Conservation (phyloP, 345 rosid species). For the Anastatica hierochuntica region DNA sequence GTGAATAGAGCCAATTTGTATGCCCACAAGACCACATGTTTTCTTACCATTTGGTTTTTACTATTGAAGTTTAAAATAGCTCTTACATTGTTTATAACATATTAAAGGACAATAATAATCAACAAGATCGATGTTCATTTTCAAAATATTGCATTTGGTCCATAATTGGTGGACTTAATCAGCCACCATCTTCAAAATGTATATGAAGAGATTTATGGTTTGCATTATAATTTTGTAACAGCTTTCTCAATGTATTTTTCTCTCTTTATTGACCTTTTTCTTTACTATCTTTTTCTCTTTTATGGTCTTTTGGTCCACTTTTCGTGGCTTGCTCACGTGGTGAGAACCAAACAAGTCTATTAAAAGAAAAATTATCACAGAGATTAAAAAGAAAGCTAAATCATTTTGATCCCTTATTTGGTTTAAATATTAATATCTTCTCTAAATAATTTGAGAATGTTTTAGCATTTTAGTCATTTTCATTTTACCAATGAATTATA, state of each 20-base stretch:
- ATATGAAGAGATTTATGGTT: no score
- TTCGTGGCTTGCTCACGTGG: conserved; percentile 27
- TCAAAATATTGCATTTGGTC: no score
- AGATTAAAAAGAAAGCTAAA: conserved; percentile 3
- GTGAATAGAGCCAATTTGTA: conserved; percentile 9
- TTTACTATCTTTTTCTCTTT: not conserved
- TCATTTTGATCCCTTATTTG: conserved; percentile 8
- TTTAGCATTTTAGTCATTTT: not conserved
- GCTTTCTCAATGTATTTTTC: conserved; percentile 13
- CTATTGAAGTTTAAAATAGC: no score
- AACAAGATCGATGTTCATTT: no score
- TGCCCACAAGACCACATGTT: no score
- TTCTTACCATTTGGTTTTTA: no score
- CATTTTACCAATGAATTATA: conserved; percentile 7
- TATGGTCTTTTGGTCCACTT: conserved; percentile 29
- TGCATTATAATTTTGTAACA: conserved; percentile 3
- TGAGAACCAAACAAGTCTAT: conserved; percentile 18
- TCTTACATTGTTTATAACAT: no score
- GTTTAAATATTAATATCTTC: not conserved
- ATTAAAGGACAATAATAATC: no score
- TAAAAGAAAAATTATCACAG: not conserved
- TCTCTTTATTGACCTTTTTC: conserved; percentile 1
- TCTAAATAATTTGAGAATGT: not conserved
- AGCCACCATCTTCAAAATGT: no score
- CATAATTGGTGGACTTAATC: no score